These are phyloP conservation scores for Carpinus viminea DNA, from an alignment of 306 rosid species.

Conservation along the genomic window DNA sequence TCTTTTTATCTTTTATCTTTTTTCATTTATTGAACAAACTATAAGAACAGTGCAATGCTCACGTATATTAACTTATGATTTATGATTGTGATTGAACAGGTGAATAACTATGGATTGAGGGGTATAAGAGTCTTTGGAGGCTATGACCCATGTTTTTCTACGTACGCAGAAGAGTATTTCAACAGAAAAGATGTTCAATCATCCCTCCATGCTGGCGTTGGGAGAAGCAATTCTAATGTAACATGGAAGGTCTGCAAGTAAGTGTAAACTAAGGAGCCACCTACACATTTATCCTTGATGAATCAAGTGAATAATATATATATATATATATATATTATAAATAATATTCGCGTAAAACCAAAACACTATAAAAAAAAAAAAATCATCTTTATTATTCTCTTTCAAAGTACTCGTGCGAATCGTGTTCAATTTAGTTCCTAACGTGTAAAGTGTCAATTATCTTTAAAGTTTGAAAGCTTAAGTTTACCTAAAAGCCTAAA, in stretches of 20 bases:
- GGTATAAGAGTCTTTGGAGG: conserved; percentile 55
- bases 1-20: no score
- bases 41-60: neutral
- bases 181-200: conserved; percentile 49
- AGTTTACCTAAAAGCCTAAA: neutral
- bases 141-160: conserved; percentile 57
- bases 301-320: no score
- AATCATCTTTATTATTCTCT: neutral
- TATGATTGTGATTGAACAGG: neutral
- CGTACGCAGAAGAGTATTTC: conserved; percentile 47
- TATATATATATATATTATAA: no score
- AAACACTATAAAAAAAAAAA: no score
- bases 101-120: conserved; percentile 22
- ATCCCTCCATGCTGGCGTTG: conserved; percentile 38
- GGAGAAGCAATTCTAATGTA: conserved; percentile 22
- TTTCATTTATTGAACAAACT: neutral
- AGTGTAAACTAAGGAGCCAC: conserved; percentile 5
- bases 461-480: no score
- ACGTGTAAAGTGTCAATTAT: no score
- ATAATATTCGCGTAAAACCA: no score
- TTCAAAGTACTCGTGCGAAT: neutral
- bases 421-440: neutral
- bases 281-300: neutral
- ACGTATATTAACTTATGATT: neutral
- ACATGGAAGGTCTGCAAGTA: conserved; percentile 56